Percentiles rank a stretch among this genome's conserved stretches.
Conservation (phyloP, 2,329 filamentous ascomycete genomes). For the Pleomassaria siparia region DNA sequence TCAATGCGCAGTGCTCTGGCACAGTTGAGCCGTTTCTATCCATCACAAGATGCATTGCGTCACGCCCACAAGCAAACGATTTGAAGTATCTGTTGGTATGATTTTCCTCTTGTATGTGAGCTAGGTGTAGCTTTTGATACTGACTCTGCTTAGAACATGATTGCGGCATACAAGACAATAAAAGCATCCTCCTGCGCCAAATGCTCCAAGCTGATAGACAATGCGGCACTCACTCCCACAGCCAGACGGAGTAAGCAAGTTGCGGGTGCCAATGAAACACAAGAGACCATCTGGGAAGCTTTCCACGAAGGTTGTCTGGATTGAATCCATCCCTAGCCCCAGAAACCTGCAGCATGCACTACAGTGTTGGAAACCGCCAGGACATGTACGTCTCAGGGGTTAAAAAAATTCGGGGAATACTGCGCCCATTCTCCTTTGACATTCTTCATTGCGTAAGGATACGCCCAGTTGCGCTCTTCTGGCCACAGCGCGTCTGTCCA, state of each 20-base stretch:
- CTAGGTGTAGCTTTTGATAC: slow-evolving; percentile 5
- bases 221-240: slow-evolving; percentile 23
- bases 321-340: slow-evolving; percentile 11
- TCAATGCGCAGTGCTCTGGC: slow-evolving; percentile 36
- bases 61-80: slow-evolving; percentile 34
- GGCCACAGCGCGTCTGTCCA: slow-evolving; percentile 40
- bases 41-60: slow-evolving; percentile 38
- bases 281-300: slow-evolving; percentile 34
- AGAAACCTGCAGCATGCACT: too few relatives aligned
- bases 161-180: slow-evolving; percentile 40
- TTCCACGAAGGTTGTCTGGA: slow-evolving; percentile 40
- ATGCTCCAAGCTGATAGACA: slow-evolving; percentile 35
- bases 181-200: slow-evolving; percentile 34
- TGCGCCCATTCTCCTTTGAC: slow-evolving; percentile 30
- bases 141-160: slow-evolving; percentile 41
- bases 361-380: not conserved
- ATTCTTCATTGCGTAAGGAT: slow-evolving; percentile 29
- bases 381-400: not conserved
- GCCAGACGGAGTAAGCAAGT: slow-evolving; percentile 35
- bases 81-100: slow-evolving; percentile 37
- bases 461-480: slow-evolving; percentile 20
- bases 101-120: not conserved
- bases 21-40: slow-evolving; percentile 25
- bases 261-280: slow-evolving; percentile 15
- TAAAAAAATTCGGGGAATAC: slow-evolving; percentile 5